phyloP scores from a whole-genome alignment of 2,329 filamentous ascomycete species.

The Dryadomyces sulphureus region DNA sequence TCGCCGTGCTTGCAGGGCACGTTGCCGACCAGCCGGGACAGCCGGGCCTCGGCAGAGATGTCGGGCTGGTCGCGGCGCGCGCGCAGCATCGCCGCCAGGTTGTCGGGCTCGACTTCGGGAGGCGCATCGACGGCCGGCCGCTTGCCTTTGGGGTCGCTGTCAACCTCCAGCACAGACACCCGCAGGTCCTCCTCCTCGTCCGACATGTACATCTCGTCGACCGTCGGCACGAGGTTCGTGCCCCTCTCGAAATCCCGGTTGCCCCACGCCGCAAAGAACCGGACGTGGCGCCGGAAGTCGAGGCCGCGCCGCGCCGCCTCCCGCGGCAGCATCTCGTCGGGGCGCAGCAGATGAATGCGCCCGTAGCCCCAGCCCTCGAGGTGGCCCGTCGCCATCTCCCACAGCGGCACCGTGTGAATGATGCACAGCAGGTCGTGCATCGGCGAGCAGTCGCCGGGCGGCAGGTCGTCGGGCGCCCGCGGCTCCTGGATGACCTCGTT shows the following conservation, averaged over 20 bases:
- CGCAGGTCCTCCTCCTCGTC: conserved; percentile 20
- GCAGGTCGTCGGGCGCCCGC: neutral
- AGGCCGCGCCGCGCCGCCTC: conserved; percentile 40
- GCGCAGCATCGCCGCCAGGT: conserved; percentile 10
- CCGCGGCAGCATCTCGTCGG: conserved; percentile 42
- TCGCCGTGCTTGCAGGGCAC: conserved; percentile 18
- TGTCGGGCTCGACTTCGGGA: conserved; percentile 16
- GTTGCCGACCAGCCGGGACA: conserved; percentile 17
- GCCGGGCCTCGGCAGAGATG: conserved; percentile 12
- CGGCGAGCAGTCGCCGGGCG: neutral
- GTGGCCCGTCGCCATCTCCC: conserved; percentile 36
- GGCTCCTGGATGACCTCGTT: too few species aligned
- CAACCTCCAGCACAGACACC: neutral
- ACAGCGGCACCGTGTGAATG: conserved; percentile 35
- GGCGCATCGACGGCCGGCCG: neutral
- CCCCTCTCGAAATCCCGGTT: conserved; percentile 38
- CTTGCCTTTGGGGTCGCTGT: too few species aligned
- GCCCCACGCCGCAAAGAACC: conserved; percentile 48
- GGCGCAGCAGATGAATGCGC: conserved; percentile 30
- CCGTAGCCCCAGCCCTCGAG: conserved; percentile 42
- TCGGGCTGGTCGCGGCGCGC: conserved; percentile 27
- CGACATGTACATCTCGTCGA: conserved; percentile 35
- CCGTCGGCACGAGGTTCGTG: conserved; percentile 29
- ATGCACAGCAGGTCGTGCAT: conserved; percentile 6
- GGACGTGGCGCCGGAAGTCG: conserved; percentile 28